Percentiles rank a stretch among this genome's conserved stretches.
Conservation (phyloP, 805 yeast genomes). For the Wickerhamiella kurtzmanii region DNA sequence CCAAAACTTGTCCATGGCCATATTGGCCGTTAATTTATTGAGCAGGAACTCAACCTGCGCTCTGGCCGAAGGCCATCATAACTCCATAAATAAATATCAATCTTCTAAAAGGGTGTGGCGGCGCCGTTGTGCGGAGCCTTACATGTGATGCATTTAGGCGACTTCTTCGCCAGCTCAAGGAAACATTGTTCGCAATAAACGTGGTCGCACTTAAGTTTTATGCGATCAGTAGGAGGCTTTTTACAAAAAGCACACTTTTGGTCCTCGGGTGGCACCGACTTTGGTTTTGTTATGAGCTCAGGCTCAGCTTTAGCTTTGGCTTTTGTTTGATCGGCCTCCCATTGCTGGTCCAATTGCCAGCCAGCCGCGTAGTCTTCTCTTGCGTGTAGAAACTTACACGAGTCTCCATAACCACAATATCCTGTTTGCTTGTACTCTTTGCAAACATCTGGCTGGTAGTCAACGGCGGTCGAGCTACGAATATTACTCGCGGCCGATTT, state of each 20-base stretch:
- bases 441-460: conserved; percentile 88
- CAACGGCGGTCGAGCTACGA: conserved; percentile 33
- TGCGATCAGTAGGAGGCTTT: neutral
- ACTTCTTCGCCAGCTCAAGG: neutral
- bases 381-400: conserved; percentile 85
- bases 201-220: neutral
- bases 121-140: neutral
- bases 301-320: neutral
- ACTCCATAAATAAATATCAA: neutral
- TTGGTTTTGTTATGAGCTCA: neutral
- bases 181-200: conserved; percentile 1
- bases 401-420: conserved; percentile 93
- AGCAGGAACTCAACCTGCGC: no score
- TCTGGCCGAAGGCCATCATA: no score
- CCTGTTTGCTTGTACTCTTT: conserved; percentile 87
- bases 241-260: neutral
- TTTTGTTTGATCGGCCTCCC: conserved; percentile 37
- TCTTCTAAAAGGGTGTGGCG: neutral
- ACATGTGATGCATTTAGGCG: neutral
- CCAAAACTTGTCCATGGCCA: no score
- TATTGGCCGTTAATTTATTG: no score
- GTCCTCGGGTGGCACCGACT: neutral
- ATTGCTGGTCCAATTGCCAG: conserved; percentile 52
- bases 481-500: conserved; percentile 1
- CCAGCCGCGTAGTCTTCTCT: conserved; percentile 73